Evolutionary conservation across 129 eudicot genomes (phyloP), one percentile per base, ranked within the genome.

Genomic region (Ambrosia artemisiifolia): DNA sequence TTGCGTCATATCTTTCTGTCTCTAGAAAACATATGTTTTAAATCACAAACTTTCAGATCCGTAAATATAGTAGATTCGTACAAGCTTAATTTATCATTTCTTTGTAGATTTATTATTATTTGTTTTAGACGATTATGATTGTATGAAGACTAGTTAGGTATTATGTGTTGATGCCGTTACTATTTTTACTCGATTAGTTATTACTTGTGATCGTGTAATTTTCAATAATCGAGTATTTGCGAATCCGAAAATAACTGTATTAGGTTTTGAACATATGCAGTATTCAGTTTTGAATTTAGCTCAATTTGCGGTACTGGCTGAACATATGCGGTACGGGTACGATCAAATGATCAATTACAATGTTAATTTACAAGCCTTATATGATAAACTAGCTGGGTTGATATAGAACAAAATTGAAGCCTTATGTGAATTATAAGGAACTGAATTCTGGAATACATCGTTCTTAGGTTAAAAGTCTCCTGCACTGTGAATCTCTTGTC

Each of bases 1-100:
- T 18, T 49, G 71, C 80, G 74, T 54, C 74, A 43, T 53, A 36
- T 33, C 8, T 38, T 24, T 49, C 2, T 72, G n/a, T 62, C 50
- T 73, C 30, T 63, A 48, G 49, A 19, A 63, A 49, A 42, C 59
- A 28, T 20, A 13, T 16, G 9, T 28, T 47, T 12, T 6, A 61
- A 2, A 73, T 63, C 63, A 42, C 6, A 42, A 28, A 28, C 38
- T 3, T 43, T 6, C 13, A 57, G 68, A 67, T 67, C 69, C 69
- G 28, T 76, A 2, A 20, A 20, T 42, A 56, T 33, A 32, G 69
- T 67, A 67, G 80, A 67, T 56, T 42, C 69, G 51, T 5, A 32
- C 67, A 32, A 14, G 30, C 60, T 69, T 57, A 11, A 53, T 55
- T 56, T 67, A 14, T 63, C 62, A 18, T 35, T 6, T 34, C 9